Percentiles rank a stretch among this genome's conserved stretches.
Evolutionary conservation across 2,329 filamentous ascomycete species (phyloP).

Genomic region (Diaporthe capsici): DNA sequence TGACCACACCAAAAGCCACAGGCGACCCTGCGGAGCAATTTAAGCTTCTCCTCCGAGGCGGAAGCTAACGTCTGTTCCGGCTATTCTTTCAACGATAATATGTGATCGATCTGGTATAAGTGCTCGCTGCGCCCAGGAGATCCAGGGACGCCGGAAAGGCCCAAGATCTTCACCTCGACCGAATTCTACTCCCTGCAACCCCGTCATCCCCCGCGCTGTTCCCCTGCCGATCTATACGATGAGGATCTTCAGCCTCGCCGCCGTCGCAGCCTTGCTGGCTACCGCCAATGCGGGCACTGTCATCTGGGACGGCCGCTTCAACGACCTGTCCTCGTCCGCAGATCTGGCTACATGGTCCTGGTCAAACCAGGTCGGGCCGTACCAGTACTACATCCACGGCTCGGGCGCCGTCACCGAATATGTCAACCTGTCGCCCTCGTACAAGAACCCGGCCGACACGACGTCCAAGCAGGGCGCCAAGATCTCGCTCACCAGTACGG

Average conservation of each 20-base stretch:
- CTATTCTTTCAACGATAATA: not conserved
- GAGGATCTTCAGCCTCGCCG: slow-evolving; percentile 26
- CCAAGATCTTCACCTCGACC: not conserved
- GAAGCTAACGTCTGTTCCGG: slow-evolving; percentile 29
- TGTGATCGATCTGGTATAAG: slow-evolving; percentile 21
- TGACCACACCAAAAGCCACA: slow-evolving; percentile 7
- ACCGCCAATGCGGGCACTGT: slow-evolving; percentile 58
- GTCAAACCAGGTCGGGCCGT: slow-evolving; percentile 77
- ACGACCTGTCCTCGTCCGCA: slow-evolving; percentile 65
- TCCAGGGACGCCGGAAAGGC: not conserved
- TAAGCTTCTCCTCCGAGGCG: slow-evolving; percentile 15
- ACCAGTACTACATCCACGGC: slow-evolving; percentile 85
- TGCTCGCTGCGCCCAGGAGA: not conserved
- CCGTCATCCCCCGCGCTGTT: not conserved
- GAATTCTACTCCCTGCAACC: not conserved
- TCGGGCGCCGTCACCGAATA: slow-evolving; percentile 68
- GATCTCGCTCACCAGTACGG: slow-evolving; percentile 74
- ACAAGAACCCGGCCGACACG: slow-evolving; percentile 76
- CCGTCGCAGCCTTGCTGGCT: slow-evolving; percentile 48
- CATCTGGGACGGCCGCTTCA: slow-evolving; percentile 77
- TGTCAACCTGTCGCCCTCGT: slow-evolving; percentile 70
- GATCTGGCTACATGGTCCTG: slow-evolving; percentile 76
- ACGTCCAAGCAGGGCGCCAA: slow-evolving; percentile 75
- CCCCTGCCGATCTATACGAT: slow-evolving; percentile 14
- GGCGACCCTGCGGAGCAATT: not conserved